Percentiles rank a stretch among this genome's conserved stretches.
phyloP scores from a whole-genome alignment of 345 rosid species.

The Conringia planisiliqua region DNA sequence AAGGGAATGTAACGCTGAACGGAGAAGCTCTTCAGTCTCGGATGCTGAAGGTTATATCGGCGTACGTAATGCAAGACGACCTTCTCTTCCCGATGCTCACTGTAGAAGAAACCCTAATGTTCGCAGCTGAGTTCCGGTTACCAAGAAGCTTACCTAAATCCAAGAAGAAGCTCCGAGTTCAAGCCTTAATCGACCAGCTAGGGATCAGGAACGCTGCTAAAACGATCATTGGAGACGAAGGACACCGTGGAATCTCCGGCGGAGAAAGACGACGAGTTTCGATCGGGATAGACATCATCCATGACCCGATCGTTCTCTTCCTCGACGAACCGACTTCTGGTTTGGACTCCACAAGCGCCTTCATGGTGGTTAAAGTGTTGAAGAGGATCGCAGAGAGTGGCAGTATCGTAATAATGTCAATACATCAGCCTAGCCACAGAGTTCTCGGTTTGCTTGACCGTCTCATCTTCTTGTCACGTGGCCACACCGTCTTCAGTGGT shows the following conservation, averaged over 20 bases:
- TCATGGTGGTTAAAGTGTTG: conserved; percentile 86
- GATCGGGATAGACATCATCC: conserved; percentile 85
- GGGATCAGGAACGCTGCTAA: conserved; percentile 83
- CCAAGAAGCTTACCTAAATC: conserved; percentile 72
- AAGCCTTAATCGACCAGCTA: conserved; percentile 79
- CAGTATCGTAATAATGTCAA: conserved; percentile 79
- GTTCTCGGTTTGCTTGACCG: conserved; percentile 66
- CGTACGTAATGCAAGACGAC: conserved; percentile 96
- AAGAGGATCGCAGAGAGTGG: conserved; percentile 88
- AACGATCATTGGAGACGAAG: conserved; percentile 92
- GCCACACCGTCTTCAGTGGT: conserved; percentile 55
- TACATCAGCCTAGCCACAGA: conserved; percentile 85
- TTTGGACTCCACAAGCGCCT: conserved; percentile 89
- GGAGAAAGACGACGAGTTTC: conserved; percentile 93
- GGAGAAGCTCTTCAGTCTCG: conserved; percentile 73
- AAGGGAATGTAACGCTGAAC: conserved; percentile 61
- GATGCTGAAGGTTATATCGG: conserved; percentile 77
- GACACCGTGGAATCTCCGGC: conserved; percentile 90
- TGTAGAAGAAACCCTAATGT: conserved; percentile 85
- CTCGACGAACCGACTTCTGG: conserved; percentile 97
- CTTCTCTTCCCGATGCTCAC: conserved; percentile 85
- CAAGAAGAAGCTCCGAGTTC: conserved; percentile 69
- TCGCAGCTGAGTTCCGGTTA: conserved; percentile 83
- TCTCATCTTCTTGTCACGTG: conserved; percentile 49
- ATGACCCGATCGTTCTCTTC: conserved; percentile 81